Conservation (phyloP, 257 asterid species). For the Capsicum rhomboideum region DNA sequence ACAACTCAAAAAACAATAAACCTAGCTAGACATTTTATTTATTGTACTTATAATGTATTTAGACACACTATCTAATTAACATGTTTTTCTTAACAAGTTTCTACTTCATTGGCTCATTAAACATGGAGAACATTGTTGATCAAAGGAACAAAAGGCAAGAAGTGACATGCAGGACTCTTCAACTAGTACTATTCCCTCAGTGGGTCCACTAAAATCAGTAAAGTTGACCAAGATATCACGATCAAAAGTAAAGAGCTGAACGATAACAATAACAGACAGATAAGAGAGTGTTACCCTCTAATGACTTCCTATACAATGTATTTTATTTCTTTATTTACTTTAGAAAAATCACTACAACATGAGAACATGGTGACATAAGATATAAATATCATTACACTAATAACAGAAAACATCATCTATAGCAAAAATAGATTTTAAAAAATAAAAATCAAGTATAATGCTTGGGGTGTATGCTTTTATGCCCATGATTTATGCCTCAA, state of each 20-base stretch:
- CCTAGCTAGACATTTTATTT: too few relatives aligned
- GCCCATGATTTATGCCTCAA: too few relatives aligned
- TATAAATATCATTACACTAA: too few relatives aligned
- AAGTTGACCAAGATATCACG: conserved; percentile 1
- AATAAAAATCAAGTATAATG: too few relatives aligned
- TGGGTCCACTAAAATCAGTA: conserved; percentile 15
- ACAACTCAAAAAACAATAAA: too few relatives aligned
- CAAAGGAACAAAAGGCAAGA: conserved; percentile 23
- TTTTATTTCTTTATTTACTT: too few relatives aligned
- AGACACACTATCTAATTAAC: neutral
- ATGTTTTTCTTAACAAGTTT: neutral
- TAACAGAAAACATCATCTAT: too few relatives aligned
- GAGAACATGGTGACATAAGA: too few relatives aligned
- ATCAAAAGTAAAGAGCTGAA: neutral
- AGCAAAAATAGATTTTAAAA: too few relatives aligned
- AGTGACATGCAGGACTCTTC: conserved; percentile 18
- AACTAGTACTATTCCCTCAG: conserved; percentile 16
- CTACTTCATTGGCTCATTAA: conserved; percentile 21
- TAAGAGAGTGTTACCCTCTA: conserved; percentile 16
- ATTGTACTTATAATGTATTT: neutral
- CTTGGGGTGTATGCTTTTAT: too few relatives aligned
- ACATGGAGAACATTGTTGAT: conserved; percentile 8
- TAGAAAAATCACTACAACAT: too few relatives aligned
- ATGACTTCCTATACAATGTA: conserved; percentile 15
- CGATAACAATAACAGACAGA: conserved; percentile 2